Base-by-base conservation (phyloP, 140 eudicot species). In the Bidens hawaiensis region DNA sequence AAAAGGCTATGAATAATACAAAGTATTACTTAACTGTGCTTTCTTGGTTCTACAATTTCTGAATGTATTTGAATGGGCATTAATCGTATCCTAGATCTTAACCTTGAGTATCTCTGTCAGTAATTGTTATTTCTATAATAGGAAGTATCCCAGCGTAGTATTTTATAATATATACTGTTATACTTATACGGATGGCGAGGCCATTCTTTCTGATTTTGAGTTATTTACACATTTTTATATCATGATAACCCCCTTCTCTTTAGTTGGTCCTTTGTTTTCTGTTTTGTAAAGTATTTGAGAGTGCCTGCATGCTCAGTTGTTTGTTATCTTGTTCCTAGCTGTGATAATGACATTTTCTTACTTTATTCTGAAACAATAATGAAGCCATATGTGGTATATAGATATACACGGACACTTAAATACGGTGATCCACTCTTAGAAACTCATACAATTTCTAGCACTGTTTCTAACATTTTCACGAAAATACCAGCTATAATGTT, bases 291-390 rank as follows among this genome's bases (percentile, higher is more conserved):
- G 31, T 23, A n/a, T n/a, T 24, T 40, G 42, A 6, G 54, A 40
- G 12, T 24, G 24, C 15, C 62, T 65, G 2, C 51, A 49, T 49
- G 71, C 70, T 64, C 11, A 38, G 38, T 8, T 7, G 28, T 62
- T 62, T 62, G 56, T 27, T 65, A 34, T 51, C 48, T 65, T 31
- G 3, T 49, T 34, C 61, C 48, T 21, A 33, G 49, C 21, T 53
- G 23, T 54, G 57, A 41, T 45, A 12, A 26, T 57, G 42, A 11
- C 57, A 45, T 63, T 17, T 16, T n/a, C 45, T 48, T 58, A 19
- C 50, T 30, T 19, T 34, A 68, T 43, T 45, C 23, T 21, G 33
- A 52, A 52, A 2, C 58, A 43, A 14, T 30, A 30, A 27, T 38
- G 50, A 45, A n/a, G 24, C 19, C 36, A 14, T 46, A 4, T 26